Conservation (phyloP, 371 early-diverging fungal species). For the Saksenaea oblongispora region DNA sequence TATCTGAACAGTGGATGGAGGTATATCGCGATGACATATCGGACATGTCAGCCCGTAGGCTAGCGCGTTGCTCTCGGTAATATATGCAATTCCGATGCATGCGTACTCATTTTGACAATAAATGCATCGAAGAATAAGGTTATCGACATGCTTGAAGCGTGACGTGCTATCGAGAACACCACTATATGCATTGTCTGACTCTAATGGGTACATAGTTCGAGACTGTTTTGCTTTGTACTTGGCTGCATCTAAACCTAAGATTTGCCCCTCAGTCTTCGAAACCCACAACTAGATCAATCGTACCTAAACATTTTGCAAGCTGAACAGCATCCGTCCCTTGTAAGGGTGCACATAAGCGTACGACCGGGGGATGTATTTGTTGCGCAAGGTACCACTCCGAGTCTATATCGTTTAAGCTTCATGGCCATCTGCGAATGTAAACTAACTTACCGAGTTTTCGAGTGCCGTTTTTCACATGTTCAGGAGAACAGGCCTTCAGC, state of each 20-base stretch:
- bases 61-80: not conserved
- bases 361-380: conserved; percentile 91
- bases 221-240: not conserved
- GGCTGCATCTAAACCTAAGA: not conserved
- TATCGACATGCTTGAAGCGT: not conserved
- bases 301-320: conserved; percentile 78
- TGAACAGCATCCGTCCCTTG: conserved; percentile 70
- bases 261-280: not conserved
- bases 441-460: conserved; percentile 13
- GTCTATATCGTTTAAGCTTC: conserved; percentile 48
- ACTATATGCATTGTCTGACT: not conserved
- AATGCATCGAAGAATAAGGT: not conserved
- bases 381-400: conserved; percentile 90
- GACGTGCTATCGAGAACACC: not conserved
- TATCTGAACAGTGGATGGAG: conserved; percentile 43
- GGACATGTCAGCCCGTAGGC: conserved; percentile 52
- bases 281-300: not conserved
- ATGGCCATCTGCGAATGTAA: not conserved
- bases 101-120: not conserved
- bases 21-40: conserved; percentile 45
- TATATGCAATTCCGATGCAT: not conserved
- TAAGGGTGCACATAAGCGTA: conserved; percentile 78
- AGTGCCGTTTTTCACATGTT: conserved; percentile 1
- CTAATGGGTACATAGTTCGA: no score
- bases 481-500: conserved; percentile 3